A percentile compares a stretch with the other conserved stretches of the same genome.
phyloP scores from a whole-genome alignment of 495 filamentous ascomycete species.

The Neurospora sp. region DNA sequence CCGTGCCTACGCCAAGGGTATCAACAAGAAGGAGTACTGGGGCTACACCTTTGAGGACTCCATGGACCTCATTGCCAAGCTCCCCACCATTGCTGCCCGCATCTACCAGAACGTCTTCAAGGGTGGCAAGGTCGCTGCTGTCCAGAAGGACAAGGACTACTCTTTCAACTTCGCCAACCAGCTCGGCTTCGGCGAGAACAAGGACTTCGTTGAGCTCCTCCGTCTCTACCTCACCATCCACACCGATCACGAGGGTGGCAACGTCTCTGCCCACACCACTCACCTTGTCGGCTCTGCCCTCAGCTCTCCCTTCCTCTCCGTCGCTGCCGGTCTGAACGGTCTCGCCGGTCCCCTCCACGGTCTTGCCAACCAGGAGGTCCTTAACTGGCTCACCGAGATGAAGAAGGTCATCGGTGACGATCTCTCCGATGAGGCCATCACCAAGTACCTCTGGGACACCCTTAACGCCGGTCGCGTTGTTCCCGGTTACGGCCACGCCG shows the following conservation, averaged over 20 bases:
- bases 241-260: constrained; percentile 98
- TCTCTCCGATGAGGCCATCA: constrained; percentile 89
- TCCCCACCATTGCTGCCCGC: constrained; percentile 91
- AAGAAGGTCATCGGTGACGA: constrained; percentile 91
- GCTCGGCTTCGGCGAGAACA: constrained; percentile 90
- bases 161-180: constrained; percentile 97
- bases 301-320: constrained; percentile 92
- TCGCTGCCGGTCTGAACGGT: constrained; percentile 93
- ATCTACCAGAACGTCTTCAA: constrained; percentile 99
- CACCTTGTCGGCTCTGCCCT: constrained; percentile 95
- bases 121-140: constrained; percentile 90
- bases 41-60: constrained; percentile 98
- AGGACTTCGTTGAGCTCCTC: constrained; percentile 96
- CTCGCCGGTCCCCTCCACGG: constrained; percentile 97
- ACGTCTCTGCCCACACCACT: constrained; percentile 96
- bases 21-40: constrained; percentile 99
- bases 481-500: constrained; percentile 95
- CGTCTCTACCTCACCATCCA: constrained; percentile 98
- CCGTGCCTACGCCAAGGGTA: constrained; percentile 95
- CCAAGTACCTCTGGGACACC: constrained; percentile 94
- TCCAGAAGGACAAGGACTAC: constrained; percentile 98
- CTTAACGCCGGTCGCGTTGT: constrained; percentile 93
- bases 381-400: constrained; percentile 98
- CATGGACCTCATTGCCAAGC: constrained; percentile 99
- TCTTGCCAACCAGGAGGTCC: constrained; percentile 97